Evolutionary conservation across 129 eudicot species (phyloP).

Genomic region (Lonicera japonica): DNA sequence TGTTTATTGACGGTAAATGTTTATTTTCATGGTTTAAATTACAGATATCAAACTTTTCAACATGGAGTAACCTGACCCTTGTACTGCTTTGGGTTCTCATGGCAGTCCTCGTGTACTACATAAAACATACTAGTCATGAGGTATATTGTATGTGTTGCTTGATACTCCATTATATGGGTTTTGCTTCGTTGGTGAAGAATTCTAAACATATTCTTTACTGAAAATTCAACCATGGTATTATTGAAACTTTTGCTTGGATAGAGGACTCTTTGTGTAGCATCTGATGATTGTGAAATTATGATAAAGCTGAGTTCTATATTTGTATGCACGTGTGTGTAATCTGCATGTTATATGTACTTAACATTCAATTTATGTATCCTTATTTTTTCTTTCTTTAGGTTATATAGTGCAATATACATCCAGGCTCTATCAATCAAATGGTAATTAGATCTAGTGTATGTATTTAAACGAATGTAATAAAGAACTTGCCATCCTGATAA

Average conservation of each 20-base stretch:
- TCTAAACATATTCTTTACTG: not conserved
- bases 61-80: slow-evolving; percentile 74
- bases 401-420: not conserved
- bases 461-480: too few species aligned
- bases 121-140: slow-evolving; percentile 65
- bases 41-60: slow-evolving; percentile 93
- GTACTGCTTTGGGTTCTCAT: slow-evolving; percentile 80
- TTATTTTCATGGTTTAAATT: slow-evolving; percentile 11
- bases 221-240: not conserved
- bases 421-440: not conserved
- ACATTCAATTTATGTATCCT: not conserved
- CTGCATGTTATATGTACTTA: not conserved
- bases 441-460: not conserved
- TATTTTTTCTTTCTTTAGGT: not conserved
- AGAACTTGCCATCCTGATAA: too few species aligned
- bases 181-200: slow-evolving; percentile 2
- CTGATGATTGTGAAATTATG: not conserved
- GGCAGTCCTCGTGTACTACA: slow-evolving; percentile 68
- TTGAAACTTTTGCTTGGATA: not conserved
- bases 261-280: not conserved
- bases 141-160: slow-evolving; percentile 26
- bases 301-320: not conserved
- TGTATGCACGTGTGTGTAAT: not conserved
- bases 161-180: not conserved
- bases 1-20: not conserved